phyloP scores from a whole-genome alignment of 306 rosid species.

The Datisca glomerata region DNA sequence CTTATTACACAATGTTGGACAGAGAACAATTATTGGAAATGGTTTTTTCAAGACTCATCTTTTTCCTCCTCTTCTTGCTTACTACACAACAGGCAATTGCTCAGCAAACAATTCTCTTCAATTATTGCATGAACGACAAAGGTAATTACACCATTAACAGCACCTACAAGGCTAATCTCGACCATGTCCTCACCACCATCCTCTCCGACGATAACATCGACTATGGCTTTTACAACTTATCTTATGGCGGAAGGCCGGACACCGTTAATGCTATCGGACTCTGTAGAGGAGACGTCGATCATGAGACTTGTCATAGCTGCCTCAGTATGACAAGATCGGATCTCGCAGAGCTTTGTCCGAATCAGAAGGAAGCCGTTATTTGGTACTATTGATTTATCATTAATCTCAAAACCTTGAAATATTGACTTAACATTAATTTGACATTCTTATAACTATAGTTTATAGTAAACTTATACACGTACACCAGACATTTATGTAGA shows the following conservation, averaged over 20 bases:
- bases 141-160: conserved; percentile 1
- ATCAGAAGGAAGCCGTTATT: background rate
- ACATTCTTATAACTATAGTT: too few relatives aligned
- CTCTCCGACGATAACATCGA: background rate
- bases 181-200: background rate
- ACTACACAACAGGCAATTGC: too few relatives aligned
- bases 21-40: too few relatives aligned
- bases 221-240: conserved; percentile 5
- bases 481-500: too few relatives aligned
- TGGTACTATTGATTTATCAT: too few relatives aligned
- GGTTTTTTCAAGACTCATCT: too few relatives aligned
- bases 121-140: background rate
- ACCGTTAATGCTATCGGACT: conserved; percentile 3
- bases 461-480: too few relatives aligned
- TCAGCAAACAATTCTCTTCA: background rate
- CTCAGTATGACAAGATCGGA: background rate
- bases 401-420: too few relatives aligned
- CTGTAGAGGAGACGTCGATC: conserved; percentile 5
- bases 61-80: too few relatives aligned
- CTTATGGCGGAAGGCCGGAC: background rate
- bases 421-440: too few relatives aligned
- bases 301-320: background rate
- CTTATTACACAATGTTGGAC: too few relatives aligned
- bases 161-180: conserved; percentile 6
- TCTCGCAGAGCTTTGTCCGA: background rate